A percentile compares a stretch with the other conserved stretches of the same genome.
Evolutionary conservation across 805 yeast species (phyloP).

Genomic region (Scheffersomyces lignosus): DNA sequence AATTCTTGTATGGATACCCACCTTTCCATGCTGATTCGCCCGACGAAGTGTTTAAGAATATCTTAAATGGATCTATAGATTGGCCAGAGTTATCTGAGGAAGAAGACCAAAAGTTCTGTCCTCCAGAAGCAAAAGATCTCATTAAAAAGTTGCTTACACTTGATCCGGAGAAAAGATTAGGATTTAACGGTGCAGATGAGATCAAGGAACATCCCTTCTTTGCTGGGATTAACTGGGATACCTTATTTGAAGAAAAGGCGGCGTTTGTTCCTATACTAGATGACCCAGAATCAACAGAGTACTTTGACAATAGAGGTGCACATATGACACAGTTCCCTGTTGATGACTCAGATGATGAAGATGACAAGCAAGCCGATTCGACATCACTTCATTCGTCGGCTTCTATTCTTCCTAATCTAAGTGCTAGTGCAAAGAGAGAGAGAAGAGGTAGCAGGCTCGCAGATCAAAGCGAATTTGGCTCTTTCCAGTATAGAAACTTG

Average conservation of each 20-base stretch:
- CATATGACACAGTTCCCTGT: conserved; percentile 60
- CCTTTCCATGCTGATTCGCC: conserved; percentile 89
- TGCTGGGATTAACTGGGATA: conserved; percentile 69
- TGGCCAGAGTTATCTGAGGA: conserved; percentile 76
- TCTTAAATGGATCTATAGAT: conserved; percentile 67
- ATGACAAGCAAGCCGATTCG: conserved; percentile 18
- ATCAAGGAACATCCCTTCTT: conserved; percentile 81
- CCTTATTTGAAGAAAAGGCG: conserved; percentile 66
- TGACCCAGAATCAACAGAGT: conserved; percentile 85
- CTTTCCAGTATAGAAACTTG: conserved; percentile 85
- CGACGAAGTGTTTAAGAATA: conserved; percentile 77
- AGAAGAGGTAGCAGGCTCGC: conserved; percentile 72
- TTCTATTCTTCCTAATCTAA: not conserved
- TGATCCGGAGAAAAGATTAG: conserved; percentile 70
- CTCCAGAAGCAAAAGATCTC: conserved; percentile 72
- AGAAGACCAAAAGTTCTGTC: conserved; percentile 52
- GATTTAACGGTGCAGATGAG: conserved; percentile 76
- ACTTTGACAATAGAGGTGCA: conserved; percentile 91
- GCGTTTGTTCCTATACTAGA: conserved; percentile 80
- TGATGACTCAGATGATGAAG: conserved; percentile 41
- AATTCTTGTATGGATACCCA: conserved; percentile 87
- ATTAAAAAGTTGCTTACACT: conserved; percentile 60
- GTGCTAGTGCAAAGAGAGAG: conserved; percentile 45
- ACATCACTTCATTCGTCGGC: conserved; percentile 1
- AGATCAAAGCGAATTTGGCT: conserved; percentile 82